Evolutionary conservation across 139 green algal genomes (phyloP).

Genomic region (Tetraselmis striata): DNA sequence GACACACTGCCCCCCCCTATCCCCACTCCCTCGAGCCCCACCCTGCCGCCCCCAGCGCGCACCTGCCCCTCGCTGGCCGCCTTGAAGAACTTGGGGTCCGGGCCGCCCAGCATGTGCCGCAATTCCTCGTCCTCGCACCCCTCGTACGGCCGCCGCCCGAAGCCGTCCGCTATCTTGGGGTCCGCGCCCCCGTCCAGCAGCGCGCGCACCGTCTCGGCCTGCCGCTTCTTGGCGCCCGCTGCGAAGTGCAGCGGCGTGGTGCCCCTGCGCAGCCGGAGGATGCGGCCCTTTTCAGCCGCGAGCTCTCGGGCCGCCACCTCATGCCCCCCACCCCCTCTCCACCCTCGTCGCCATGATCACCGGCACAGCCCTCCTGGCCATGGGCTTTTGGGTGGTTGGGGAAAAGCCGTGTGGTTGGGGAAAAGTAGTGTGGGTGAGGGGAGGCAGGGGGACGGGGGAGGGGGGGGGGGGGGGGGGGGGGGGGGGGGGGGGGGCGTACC

Average conservation of each 20-base stretch:
- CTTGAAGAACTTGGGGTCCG: background rate
- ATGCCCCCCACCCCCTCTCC: background rate
- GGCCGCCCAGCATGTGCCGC: background rate
- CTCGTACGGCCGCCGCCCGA: background rate
- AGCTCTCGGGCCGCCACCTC: background rate
- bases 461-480: too few relatives aligned
- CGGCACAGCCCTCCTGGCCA: background rate
- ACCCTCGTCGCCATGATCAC: background rate
- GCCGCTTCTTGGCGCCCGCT: conserved; percentile 40
- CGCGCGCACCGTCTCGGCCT: conserved; percentile 23
- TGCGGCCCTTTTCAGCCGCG: too few relatives aligned
- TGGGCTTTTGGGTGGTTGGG: background rate
- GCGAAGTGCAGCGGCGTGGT: conserved; percentile 62
- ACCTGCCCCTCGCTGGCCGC: background rate
- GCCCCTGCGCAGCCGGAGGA: conserved; percentile 27
- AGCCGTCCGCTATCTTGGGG: conserved; percentile 10
- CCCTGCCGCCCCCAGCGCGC: too few relatives aligned
- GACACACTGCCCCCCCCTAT: too few relatives aligned
- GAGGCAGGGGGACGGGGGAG: too few relatives aligned
- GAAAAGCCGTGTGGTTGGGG: too few relatives aligned
- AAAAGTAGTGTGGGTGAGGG: too few relatives aligned
- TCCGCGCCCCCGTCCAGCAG: conserved; percentile 41
- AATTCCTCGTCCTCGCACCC: background rate
- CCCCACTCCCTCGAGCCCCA: too few relatives aligned
- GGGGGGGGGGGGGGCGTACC: too few relatives aligned